Conservation (phyloP, 2,329 filamentous ascomycete genomes). For the Thielaviopsis euricoi region DNA sequence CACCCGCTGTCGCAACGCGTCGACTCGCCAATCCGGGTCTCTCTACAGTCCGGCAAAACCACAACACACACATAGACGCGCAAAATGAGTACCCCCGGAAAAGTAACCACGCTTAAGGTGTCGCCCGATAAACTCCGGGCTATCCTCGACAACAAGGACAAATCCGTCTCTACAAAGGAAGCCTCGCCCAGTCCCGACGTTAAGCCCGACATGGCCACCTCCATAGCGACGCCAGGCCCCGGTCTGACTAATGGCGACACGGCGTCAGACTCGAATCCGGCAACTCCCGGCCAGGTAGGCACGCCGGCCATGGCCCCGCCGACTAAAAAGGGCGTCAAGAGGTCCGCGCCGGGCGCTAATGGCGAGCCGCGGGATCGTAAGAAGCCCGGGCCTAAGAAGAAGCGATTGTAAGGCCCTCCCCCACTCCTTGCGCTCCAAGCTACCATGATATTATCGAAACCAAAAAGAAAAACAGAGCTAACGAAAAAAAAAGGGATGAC, state of each 20-base stretch:
- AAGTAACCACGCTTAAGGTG: conserved; percentile 31
- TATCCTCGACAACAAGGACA: conserved; percentile 25
- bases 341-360: conserved; percentile 48
- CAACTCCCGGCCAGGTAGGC: conserved; percentile 38
- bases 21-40: no score
- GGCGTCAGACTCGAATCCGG: conserved; percentile 41
- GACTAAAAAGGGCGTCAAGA: conserved; percentile 64
- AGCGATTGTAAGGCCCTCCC: conserved; percentile 50
- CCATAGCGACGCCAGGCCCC: conserved; percentile 14
- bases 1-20: no score
- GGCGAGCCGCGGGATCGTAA: conserved; percentile 54
- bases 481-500: conserved; percentile 31
- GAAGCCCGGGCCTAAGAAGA: conserved; percentile 95
- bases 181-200: conserved; percentile 28
- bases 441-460: no score
- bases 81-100: conserved; percentile 9
- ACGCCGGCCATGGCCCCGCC: conserved; percentile 48
- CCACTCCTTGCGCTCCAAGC: no score
- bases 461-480: no score
- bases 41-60: no score
- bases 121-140: conserved; percentile 32
- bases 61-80: not conserved
- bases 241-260: conserved; percentile 35
- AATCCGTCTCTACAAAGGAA: conserved; percentile 24
- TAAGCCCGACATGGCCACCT: conserved; percentile 14